Base-by-base conservation (phyloP, 1,139 yeast species). In the Meyerozyma guilliermondii region DNA sequence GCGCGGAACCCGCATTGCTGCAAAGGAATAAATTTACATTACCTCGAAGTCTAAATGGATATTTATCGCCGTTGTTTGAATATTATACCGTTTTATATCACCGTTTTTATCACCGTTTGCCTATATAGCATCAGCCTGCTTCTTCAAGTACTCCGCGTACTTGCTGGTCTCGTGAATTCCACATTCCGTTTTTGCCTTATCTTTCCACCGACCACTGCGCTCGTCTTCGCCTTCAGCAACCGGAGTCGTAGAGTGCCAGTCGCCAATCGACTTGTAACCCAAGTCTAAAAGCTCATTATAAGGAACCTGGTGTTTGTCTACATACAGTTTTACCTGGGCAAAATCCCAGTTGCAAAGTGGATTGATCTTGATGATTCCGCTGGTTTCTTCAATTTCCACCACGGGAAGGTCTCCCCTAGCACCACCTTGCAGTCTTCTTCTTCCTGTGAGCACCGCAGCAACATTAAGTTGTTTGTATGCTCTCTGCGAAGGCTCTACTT, bases 141-240 rank as follows among this genome's bases (percentile, higher is more conserved):
- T 43, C 37, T 54, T 48, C 43, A 83, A 58, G 54, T 64, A 85
- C 53, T 84, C 73, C 0, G 87, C 79, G 59, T 83, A 89, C 48
- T 85, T 76, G 31, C 83, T 76, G 2, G 89, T 78, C 52, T 83
- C 84, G 58, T 92, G 98, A 44, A 92, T 89, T 2, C 98, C 98
- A 65, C 98, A 92, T 60, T 92, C 98, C 0, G 96, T 88, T 68
- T 92, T 92, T 5, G 81, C 76, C 60, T 84, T 78, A 2, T 97
- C 97, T 70, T 86, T 85, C 98, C 98, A 92, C 55, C 98, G 78
- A 1, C 98, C 98, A 26, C 95, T 81, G 52, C 98, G 78, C 60
- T 92, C 98, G 59, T 91, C 97, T 58, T 88, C 97, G 5, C 94
- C 96, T 39, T 86, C 96, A 9, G 71, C 78, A 9, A 88, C 95